Base-by-base conservation (phyloP, 441 rosid species). In the Populus hybrid region DNA sequence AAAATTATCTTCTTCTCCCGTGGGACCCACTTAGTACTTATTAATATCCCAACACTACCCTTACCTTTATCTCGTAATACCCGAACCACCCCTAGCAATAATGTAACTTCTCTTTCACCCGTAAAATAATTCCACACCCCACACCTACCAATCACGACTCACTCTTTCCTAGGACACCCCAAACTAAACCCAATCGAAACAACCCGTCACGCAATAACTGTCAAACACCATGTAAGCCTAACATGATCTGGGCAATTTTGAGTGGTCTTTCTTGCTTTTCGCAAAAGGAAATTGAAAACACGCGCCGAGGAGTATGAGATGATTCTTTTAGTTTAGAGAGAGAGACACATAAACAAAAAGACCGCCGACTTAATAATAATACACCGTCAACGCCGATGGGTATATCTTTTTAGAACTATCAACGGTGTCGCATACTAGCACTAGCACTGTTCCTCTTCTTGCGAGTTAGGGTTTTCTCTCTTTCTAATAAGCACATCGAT, bases 381-480 rank as follows among this genome's bases (percentile, higher is more conserved):
- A 74, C 84, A 74, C 83, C 84, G 80, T 81, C 83, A 78, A 83
- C 79, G 82, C 81, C 34, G 8, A 34, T 30, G 23, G 36, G 32
- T 30, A 30, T 30, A 30, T 30, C 32, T 30, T 40, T 30, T n/a
- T 34, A 1, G 3, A 6, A 21, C 9, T 18, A 8, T 32, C 57
- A 63, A 84, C 89, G 89, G 76, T 86, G 87, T 80, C 88, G 79
- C 77, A 67, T 81, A 40, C 69, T 66, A 23, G 34, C 46, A 40
- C 69, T 66, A 23, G 34, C 46, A 7, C 35, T 66, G 76, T 78
- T 57, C 79, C 77, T 79, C 84, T 84, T 74, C 67, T 84, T 76
- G 76, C 83, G 83, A 78, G 85, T 79, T 88, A 86, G 91, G 93
- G 92, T 86, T 89, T 84, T 79, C 73, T 34, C 32, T 66, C 30